Evolutionary conservation across 495 filamentous ascomycete species (phyloP).

Genomic region (Aspergillus avenaceus): DNA sequence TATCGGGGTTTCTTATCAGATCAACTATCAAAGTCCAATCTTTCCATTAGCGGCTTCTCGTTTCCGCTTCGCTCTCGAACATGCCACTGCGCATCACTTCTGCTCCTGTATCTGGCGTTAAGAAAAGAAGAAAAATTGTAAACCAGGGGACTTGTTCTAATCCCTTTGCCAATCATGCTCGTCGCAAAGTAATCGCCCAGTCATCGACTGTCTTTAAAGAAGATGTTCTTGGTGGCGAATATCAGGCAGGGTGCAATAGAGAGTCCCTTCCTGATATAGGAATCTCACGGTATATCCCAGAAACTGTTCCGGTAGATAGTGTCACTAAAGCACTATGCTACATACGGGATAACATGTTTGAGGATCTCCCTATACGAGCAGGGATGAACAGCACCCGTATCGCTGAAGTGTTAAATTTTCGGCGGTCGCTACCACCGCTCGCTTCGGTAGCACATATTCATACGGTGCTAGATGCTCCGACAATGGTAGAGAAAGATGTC

Average conservation of each 20-base stretch:
- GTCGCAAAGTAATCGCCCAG: slow-evolving; percentile 50
- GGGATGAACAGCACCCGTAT: slow-evolving; percentile 75
- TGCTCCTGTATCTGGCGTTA: slow-evolving; percentile 41
- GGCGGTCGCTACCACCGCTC: slow-evolving; percentile 61
- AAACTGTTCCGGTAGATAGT: slow-evolving; percentile 54
- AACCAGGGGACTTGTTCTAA: slow-evolving; percentile 29
- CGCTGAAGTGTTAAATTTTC: slow-evolving; percentile 65
- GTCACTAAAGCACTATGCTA: slow-evolving; percentile 62
- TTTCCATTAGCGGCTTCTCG: not conserved
- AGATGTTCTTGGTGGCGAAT: slow-evolving; percentile 17
- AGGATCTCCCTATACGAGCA: slow-evolving; percentile 56
- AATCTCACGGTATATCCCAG: slow-evolving; percentile 30
- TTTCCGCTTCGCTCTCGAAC: slow-evolving; percentile 6
- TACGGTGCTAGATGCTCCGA: slow-evolving; percentile 60
- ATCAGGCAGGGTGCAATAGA: slow-evolving; percentile 42
- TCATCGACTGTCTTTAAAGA: slow-evolving; percentile 24
- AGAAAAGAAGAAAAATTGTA: slow-evolving; percentile 36
- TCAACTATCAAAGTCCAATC: not conserved
- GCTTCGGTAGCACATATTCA: slow-evolving; percentile 70
- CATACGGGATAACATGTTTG: slow-evolving; percentile 63
- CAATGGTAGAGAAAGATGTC: slow-evolving; percentile 69
- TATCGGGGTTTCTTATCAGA: slow-evolving; percentile 1
- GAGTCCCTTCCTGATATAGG: slow-evolving; percentile 37
- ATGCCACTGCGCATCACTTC: slow-evolving; percentile 47
- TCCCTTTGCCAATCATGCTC: slow-evolving; percentile 50